Evolutionary conservation across 805 yeast genomes (phyloP).

Genomic region (Metschnikowia orientalis): DNA sequence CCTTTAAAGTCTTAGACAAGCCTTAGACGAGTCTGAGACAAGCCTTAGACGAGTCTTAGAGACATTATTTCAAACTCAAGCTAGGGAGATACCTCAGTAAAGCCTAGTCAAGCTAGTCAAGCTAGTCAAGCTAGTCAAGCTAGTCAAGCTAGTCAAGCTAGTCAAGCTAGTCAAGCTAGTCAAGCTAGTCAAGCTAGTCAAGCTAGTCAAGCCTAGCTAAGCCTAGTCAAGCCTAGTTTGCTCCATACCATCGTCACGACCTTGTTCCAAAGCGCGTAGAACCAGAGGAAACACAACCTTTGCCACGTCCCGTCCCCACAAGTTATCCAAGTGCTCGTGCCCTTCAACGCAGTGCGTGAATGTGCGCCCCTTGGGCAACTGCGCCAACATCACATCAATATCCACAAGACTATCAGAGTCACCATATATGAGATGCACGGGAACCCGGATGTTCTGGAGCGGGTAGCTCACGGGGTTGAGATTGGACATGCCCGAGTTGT

Average conservation of each 20-base stretch:
- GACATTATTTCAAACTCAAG: too few relatives aligned
- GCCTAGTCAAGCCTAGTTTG: too few relatives aligned
- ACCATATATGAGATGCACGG: conserved; percentile 78
- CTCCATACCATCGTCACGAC: too few relatives aligned
- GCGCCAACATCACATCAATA: conserved; percentile 64
- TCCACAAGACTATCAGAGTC: conserved; percentile 80
- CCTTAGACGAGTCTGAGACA: too few relatives aligned
- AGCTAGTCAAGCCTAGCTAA: too few relatives aligned
- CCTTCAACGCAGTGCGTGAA: conserved; percentile 52
- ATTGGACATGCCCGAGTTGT: conserved; percentile 18
- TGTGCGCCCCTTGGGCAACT: conserved; percentile 53
- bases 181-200: too few relatives aligned
- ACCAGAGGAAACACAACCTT: conserved; percentile 34
- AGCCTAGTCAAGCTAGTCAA: too few relatives aligned
- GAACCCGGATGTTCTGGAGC: conserved; percentile 44
- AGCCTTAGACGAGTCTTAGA: too few relatives aligned
- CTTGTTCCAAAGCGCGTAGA: conserved; percentile 11
- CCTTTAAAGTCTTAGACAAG: neutral
- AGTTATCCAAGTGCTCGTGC: conserved; percentile 88
- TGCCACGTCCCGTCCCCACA: conserved; percentile 75
- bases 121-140: too few relatives aligned
- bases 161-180: too few relatives aligned
- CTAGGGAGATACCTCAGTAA: too few relatives aligned
- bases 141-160: too few relatives aligned
- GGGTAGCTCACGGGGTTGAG: conserved; percentile 38